phyloP scores from a whole-genome alignment of 495 filamentous ascomycete genomes.

The Tuber indicum region DNA sequence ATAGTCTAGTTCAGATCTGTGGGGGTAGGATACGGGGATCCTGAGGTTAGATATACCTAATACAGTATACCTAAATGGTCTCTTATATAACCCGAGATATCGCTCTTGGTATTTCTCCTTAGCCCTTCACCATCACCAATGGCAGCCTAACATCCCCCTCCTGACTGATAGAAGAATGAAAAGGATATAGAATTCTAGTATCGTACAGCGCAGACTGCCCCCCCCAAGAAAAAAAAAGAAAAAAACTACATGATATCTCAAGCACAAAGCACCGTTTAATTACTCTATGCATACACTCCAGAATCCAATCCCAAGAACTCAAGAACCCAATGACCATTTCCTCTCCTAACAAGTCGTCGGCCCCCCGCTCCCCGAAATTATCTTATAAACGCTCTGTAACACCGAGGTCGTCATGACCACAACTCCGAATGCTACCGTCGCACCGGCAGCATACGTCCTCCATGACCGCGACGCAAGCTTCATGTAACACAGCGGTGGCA shows the following conservation, averaged over 20 bases:
- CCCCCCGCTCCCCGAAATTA: slow-evolving; percentile 47
- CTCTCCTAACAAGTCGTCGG: slow-evolving; percentile 31
- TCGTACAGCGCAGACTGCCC: not conserved
- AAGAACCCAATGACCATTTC: not conserved
- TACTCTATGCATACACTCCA: not conserved
- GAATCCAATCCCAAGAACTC: slow-evolving; percentile 7
- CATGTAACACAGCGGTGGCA: slow-evolving; percentile 91
- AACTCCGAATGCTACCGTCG: slow-evolving; percentile 67
- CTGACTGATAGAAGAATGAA: not conserved
- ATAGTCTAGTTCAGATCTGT: not conserved
- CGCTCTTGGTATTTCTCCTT: not conserved
- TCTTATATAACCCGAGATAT: not conserved
- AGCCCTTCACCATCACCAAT: not conserved
- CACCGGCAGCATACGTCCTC: slow-evolving; percentile 63
- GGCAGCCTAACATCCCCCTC: not conserved
- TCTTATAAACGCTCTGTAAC: slow-evolving; percentile 64
- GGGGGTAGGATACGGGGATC: not conserved
- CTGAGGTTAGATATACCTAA: not conserved
- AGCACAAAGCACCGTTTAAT: not conserved
- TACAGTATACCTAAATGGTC: not conserved
- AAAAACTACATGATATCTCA: not conserved
- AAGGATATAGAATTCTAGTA: slow-evolving; percentile 1
- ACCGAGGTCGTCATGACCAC: slow-evolving; percentile 80
- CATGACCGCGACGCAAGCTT: slow-evolving; percentile 76
- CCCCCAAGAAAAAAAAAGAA: no score